Percentiles rank a stretch among this genome's conserved stretches.
Evolutionary conservation across 1,139 yeast species (phyloP).

Genomic region (Spencermartinsiella ligniputridi): DNA sequence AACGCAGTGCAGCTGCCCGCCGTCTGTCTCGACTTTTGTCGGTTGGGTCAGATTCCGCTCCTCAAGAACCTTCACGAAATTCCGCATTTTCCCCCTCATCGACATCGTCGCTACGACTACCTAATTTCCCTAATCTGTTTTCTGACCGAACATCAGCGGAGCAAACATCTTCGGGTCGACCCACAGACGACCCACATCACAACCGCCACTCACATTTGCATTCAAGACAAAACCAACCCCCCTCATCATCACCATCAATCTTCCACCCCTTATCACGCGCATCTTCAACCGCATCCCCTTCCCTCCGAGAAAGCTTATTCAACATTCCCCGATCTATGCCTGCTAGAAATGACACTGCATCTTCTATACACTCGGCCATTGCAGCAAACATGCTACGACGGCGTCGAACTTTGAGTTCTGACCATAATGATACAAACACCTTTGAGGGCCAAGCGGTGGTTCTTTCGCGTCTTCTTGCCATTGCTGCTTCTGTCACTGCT

Average conservation of each 20-base stretch:
- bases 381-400: not conserved
- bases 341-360: not conserved
- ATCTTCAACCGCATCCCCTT: not conserved
- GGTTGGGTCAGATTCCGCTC: no score
- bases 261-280: not conserved
- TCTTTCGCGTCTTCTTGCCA: slow-evolving; percentile 42
- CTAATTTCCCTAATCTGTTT: no score
- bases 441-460: slow-evolving; percentile 40
- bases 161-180: no score
- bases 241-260: not conserved
- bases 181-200: no score
- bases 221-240: no score
- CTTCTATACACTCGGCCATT: not conserved
- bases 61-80: not conserved
- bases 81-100: not conserved
- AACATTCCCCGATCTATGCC: slow-evolving; percentile 3
- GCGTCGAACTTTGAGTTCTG: not conserved
- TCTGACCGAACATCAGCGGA: no score
- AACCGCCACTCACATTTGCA: no score
- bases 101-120: not conserved
- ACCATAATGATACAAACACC: not conserved
- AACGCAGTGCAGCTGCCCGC: no score
- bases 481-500: slow-evolving; percentile 47
- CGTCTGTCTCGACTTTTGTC: no score
- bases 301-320: not conserved